phyloP scores from a whole-genome alignment of 129 eudicot genomes.

The Ambrosia trifida region DNA sequence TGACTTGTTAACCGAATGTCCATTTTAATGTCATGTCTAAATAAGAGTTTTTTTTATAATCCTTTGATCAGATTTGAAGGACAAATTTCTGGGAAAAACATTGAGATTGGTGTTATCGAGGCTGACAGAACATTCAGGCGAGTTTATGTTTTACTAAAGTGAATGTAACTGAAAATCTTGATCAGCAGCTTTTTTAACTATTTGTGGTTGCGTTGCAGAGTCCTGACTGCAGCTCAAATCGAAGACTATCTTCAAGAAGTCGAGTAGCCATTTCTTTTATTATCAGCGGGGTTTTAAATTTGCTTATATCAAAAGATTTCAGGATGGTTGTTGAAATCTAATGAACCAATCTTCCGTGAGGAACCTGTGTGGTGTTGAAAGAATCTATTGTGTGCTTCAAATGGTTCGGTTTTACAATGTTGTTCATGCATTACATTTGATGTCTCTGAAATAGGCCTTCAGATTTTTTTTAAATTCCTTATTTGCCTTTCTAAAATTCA shows the following conservation, averaged over 20 bases:
- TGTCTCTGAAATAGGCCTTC: too few species aligned
- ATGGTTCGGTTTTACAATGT: too few species aligned
- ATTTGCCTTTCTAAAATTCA: too few species aligned
- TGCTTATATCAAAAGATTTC: too few species aligned
- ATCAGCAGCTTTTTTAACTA: neutral
- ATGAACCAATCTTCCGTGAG: conserved; percentile 4
- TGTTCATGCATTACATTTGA: too few species aligned
- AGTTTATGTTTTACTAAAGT: conserved; percentile 12
- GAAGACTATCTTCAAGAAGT: conserved; percentile 95
- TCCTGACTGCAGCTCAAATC: conserved; percentile 75
- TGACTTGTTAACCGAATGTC: too few species aligned
- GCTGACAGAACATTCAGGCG: conserved; percentile 76
- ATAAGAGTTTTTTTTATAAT: conserved; percentile 1
- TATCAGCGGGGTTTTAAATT: neutral
- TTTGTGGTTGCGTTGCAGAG: conserved; percentile 53
- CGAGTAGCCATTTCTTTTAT: conserved; percentile 41
- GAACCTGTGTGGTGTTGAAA: conserved; percentile 8
- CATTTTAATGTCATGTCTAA: too few species aligned
- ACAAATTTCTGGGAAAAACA: conserved; percentile 87
- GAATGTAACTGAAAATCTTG: conserved; percentile 1
- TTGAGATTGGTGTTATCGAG: conserved; percentile 92
- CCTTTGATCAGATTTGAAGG: conserved; percentile 78
- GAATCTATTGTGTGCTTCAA: conserved; percentile 9
- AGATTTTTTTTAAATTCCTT: too few species aligned
- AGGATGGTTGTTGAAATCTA: too few species aligned